phyloP scores from a whole-genome alignment of 2,329 filamentous ascomycete genomes.

The Colletotrichum sp. region DNA sequence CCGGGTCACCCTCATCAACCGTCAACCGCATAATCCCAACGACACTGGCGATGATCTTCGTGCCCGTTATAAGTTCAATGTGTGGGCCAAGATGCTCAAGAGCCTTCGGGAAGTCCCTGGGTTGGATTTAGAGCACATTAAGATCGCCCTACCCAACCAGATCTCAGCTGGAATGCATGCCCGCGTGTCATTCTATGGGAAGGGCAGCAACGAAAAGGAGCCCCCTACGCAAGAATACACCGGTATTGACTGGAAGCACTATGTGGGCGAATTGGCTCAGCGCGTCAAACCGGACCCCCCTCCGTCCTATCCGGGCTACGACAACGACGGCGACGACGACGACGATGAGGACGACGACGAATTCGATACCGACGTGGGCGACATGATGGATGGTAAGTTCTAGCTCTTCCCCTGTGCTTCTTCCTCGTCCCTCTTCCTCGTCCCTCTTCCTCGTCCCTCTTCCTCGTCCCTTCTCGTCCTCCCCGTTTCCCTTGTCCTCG shows the following conservation, averaged over 20 bases:
- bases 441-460: too few species aligned
- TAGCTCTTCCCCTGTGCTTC: neutral
- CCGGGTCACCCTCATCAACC: constrained; percentile 37
- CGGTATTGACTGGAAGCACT: constrained; percentile 40
- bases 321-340: neutral
- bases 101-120: constrained; percentile 27
- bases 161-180: neutral
- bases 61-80: constrained; percentile 26
- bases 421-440: neutral
- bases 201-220: neutral
- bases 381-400: constrained; percentile 11
- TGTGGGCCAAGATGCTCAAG: constrained; percentile 45
- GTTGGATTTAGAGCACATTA: constrained; percentile 38
- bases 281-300: constrained; percentile 18
- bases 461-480: neutral
- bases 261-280: constrained; percentile 31
- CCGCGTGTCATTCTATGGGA: neutral
- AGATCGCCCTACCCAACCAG: constrained; percentile 32
- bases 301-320: neutral
- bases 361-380: neutral
- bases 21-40: neutral
- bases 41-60: neutral
- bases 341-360: neutral
- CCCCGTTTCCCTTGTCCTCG: neutral
- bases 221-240: constrained; percentile 28